Base-by-base conservation (phyloP, 257 asterid species). In the Capsicum pubescens region DNA sequence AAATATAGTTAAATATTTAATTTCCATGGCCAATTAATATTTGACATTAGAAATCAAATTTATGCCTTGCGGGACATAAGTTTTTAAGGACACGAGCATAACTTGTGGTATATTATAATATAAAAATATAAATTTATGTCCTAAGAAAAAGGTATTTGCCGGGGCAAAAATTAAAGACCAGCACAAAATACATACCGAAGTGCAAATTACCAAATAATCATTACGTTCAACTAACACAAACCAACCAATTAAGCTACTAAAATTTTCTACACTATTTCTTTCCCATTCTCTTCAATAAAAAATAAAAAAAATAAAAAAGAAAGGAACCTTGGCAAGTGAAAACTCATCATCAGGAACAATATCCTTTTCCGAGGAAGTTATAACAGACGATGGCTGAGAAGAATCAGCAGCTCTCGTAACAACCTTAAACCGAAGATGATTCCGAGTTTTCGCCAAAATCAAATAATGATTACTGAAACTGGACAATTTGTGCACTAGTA, bases 301-400 rank as follows among this genome's bases (percentile, higher is more conserved):
- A 52, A 42, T 42, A 1, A 42, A 42, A 60, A 59, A 8, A 60
- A 35, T 21, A 64, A 83, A 35, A 80, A 67, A 82, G 39, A 42
- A 48, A 72, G 56, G n/a, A 84, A 95, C 98, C 93, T 97, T 95
- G 68, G 98, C 93, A 7, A 97, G 91, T 35, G 98, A 78, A 86
- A 97, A 95, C 87, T 92, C 98, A 39, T 86, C 90, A 82, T 97
- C 98, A 8, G 97, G 77, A 44, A 97, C 92, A 14, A 66, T 80
- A 17, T 89, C 5, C 83, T 93, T 93, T 68, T 88, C 94, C 17
- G 89, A 56, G 19, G 89, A 57, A 9, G 80, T 14, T 36, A 92
- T 46, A 82, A 89, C 56, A 79, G 94, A 39, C 4, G 92, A 82
- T 15, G 97, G 55, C 92, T 86, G 98, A 87, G 98, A 92, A 3